Base-by-base conservation (phyloP, 2,329 filamentous ascomycete genomes). In the Scedosporium minutisporum region DNA sequence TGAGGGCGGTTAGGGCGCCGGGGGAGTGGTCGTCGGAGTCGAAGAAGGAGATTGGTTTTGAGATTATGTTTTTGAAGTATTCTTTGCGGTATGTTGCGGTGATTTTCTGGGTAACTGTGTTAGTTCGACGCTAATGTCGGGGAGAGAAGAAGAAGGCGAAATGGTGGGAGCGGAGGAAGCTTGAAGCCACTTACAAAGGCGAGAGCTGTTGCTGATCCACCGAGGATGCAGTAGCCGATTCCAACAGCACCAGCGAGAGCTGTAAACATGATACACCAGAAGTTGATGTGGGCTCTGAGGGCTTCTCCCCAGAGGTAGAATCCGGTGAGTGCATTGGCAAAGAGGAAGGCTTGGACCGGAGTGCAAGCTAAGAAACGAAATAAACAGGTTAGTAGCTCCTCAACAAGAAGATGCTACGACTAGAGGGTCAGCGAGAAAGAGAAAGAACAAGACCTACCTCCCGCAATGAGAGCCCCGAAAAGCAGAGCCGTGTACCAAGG, bases 261-360 rank as follows among this genome's bases (percentile, higher is more conserved):
- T 3, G 72, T 25, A 66, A 72, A 73, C 69, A 73, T 71, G 9
- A 71, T 58, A 0, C 68, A 69, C 72, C 70, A 73, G 27, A 73
- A 73, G 3, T 68, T 57, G 4, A 64, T 58, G 46, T 62, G 55
- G 25, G 53, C 38, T 14, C 57, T 16, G 7, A 65, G 58, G 7
- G 48, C n/a, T 18, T 59, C 62, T 14, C 61, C 57, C 42, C 38
- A 25, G 2, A 58, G 29, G 21, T 62, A 46, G 55, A 65, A 66
- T 29, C 63, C 64, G 4, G 64, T 23, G 16, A 67, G 57, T 18
- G 65, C 62, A 7, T 65, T n/a, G 16, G 65, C 62, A 51, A 67
- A 67, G 9, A 67, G 41, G 33, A 60, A 66, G 6, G 65, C 60
- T 33, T 67, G 65, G 4, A 65, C 53, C 38, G 65, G 58, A 3